Conservation (phyloP, 768 basidiomycete species). For the Boletus rufocinnamomeus region DNA sequence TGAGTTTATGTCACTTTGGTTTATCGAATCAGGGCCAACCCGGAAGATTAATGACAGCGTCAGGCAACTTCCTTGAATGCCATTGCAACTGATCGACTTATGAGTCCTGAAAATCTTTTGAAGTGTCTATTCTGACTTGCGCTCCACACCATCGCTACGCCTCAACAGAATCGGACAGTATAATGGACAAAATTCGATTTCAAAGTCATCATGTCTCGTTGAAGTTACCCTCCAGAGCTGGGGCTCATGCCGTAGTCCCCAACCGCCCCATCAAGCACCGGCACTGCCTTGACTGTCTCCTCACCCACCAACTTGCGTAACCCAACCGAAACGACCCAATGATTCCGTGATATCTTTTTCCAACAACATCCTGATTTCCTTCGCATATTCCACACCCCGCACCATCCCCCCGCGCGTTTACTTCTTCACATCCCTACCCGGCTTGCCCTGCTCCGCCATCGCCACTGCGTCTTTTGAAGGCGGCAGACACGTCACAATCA, state of each 20-base stretch:
- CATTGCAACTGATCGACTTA: too few species aligned
- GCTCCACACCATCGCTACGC: not conserved
- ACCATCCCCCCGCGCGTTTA: conserved; percentile 43
- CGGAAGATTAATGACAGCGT: too few species aligned
- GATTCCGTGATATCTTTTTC: conserved; percentile 68
- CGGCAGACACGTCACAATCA: conserved; percentile 50
- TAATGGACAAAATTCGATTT: not conserved
- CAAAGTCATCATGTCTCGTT: not conserved
- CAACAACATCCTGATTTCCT: conserved; percentile 55
- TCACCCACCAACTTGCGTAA: conserved; percentile 48
- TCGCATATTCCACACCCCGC: conserved; percentile 54
- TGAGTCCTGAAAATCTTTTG: not conserved
- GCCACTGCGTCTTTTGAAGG: conserved; percentile 37
- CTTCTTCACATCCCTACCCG: conserved; percentile 35
- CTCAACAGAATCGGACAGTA: not conserved
- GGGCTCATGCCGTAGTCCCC: not conserved
- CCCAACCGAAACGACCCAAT: conserved; percentile 55
- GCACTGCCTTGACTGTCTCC: too few species aligned
- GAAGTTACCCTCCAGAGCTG: not conserved
- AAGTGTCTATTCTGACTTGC: not conserved
- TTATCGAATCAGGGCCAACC: too few species aligned
- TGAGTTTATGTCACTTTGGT: too few species aligned
- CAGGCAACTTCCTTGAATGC: too few species aligned
- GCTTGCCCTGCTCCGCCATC: conserved; percentile 32
- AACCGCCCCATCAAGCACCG: too few species aligned